These are phyloP conservation scores for Albatrellus ellisii DNA, from an alignment of 768 basidiomycete species.

Conservation along the genomic window DNA sequence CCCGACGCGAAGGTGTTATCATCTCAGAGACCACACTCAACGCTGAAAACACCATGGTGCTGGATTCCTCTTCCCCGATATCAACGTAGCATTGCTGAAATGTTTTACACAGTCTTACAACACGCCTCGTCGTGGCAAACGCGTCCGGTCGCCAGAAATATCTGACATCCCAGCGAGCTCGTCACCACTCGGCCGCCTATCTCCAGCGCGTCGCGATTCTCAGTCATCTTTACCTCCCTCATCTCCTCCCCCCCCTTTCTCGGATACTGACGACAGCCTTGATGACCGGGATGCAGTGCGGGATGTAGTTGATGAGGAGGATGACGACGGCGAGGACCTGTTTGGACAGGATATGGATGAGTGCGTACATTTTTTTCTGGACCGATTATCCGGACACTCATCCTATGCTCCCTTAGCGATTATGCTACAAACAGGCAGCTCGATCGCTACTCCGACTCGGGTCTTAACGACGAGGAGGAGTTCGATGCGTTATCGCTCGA, in stretches of 20 bases:
- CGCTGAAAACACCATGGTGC: conserved; percentile 1
- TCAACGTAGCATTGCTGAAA: neutral
- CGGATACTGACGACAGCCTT: conserved; percentile 74
- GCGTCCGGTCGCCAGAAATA: conserved; percentile 14
- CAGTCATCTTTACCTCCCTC: conserved; percentile 53
- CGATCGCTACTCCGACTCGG: conserved; percentile 80
- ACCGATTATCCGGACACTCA: neutral
- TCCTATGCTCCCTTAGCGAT: conserved; percentile 36
- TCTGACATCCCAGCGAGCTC: conserved; percentile 16
- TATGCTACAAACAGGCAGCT: conserved; percentile 74
- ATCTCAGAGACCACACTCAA: neutral
- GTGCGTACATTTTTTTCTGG: conserved; percentile 29
- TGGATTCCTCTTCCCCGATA: too few relatives aligned
- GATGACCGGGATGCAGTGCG: conserved; percentile 56
- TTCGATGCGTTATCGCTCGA: conserved; percentile 52
- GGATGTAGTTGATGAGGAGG: conserved; percentile 56
- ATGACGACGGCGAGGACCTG: conserved; percentile 88
- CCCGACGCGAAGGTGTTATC: conserved; percentile 1
- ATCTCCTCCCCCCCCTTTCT: conserved; percentile 72
- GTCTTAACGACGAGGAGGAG: conserved; percentile 73
- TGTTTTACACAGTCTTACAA: conserved; percentile 3
- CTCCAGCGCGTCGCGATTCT: conserved; percentile 35
- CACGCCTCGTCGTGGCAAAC: conserved; percentile 14
- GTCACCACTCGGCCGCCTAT: conserved; percentile 31
- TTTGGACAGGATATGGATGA: conserved; percentile 69